A percentile compares a stretch with the other conserved stretches of the same genome.
Evolutionary conservation across 2,329 filamentous ascomycete species (phyloP).

Genomic region (Diaporthe ilicicola): DNA sequence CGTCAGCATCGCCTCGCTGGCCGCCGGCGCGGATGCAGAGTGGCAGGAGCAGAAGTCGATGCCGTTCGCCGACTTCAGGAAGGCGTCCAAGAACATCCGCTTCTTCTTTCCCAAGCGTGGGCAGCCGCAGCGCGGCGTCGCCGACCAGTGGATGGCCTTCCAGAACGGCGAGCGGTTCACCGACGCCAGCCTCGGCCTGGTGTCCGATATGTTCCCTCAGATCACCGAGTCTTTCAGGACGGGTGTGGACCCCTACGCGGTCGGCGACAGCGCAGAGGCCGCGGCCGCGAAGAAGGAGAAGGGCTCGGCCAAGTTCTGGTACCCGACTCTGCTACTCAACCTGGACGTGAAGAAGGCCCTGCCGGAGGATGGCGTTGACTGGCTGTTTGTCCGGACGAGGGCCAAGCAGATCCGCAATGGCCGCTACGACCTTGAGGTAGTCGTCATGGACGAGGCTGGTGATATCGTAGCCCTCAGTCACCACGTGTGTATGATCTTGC

Average conservation of each 20-base stretch:
- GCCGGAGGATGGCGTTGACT: constrained; percentile 67
- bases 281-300: neutral
- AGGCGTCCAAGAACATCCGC: constrained; percentile 41
- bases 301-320: constrained; percentile 61
- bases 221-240: constrained; percentile 12
- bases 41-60: constrained; percentile 20
- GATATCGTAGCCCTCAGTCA: constrained; percentile 74
- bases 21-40: neutral
- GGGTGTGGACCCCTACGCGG: neutral
- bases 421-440: constrained; percentile 77
- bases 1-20: neutral
- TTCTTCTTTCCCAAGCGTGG: constrained; percentile 41
- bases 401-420: constrained; percentile 76
- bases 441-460: constrained; percentile 69
- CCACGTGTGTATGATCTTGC: constrained; percentile 72
- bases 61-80: constrained; percentile 35
- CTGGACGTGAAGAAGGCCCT: constrained; percentile 75
- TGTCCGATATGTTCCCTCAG: constrained; percentile 44
- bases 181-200: constrained; percentile 68
- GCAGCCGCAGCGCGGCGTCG: constrained; percentile 41
- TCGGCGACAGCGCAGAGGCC: neutral
- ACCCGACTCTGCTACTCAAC: constrained; percentile 79
- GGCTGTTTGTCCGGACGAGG: constrained; percentile 72
- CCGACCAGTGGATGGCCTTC: constrained; percentile 75
- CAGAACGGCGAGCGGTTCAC: constrained; percentile 69